Evolutionary conservation across 2,329 filamentous ascomycete genomes (phyloP), one percentile per base, ranked within the genome.

Genomic region (Stenocarpella maydis): DNA sequence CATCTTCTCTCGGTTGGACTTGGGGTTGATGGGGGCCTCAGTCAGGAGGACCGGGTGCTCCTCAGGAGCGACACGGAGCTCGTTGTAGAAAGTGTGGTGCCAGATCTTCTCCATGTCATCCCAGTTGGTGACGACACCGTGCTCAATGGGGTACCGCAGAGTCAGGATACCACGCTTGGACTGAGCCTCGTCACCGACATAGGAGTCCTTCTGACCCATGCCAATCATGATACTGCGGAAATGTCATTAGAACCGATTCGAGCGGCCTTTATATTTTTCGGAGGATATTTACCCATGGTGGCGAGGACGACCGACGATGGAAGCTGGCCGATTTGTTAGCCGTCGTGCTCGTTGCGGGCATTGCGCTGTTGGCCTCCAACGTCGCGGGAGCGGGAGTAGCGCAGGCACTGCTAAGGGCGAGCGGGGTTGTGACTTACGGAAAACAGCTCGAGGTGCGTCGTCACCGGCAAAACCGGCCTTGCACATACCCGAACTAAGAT

Each of bases 1-100:
- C 96, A 99, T 99, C 94, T 99, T 99, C 91, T 99, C 96, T 91
- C 96, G 93, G 91, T 99, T 99, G 88, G 94, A 97, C 91, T 98
- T 98, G 85, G 96, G 96, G 92, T 99, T 99, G 92, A 99, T 98
- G 79, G 96, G 96, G 79, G 96, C 96, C 89, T 99, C 96, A 79
- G 96, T 99, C 85, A 99, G 91, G 82, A 99, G 91, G 83, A 98
- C 95, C 80, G 96, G 96, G 91, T 99, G 96, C 92, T 99, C 96
- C 90, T 99, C 96, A 79, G 96, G 96, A 80, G 96, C 96, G 76
- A 99, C 96, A 95, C 96, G 95, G 82, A 99, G 90, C 90, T 99
- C 96, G 88, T 99, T 99, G 93, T 98, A 99, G 91, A 99, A 99
- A 83, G 96, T 98, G 93, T 99, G 96, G 86, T 99, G 96, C 96